Percentiles rank a stretch among this genome's conserved stretches.
These are phyloP conservation scores for Nakazawaea siamensis DNA, from an alignment of 805 yeast genomes.

Conservation along the genomic window DNA sequence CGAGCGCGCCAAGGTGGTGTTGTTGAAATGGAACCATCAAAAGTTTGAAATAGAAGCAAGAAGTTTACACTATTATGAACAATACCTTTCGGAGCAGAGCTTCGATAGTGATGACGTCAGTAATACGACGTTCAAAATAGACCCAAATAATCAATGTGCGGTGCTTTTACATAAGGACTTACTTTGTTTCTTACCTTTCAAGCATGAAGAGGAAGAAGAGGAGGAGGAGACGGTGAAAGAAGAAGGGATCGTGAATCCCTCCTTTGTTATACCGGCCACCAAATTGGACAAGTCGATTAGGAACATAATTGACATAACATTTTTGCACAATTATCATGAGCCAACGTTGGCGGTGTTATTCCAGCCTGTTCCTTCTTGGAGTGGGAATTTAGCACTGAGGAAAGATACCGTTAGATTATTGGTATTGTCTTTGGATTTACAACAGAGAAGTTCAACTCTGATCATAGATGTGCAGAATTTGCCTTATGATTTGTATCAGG, in stretches of 20 bases:
- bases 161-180: constrained; percentile 57
- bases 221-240: constrained; percentile 19
- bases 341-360: constrained; percentile 72
- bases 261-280: constrained; percentile 51
- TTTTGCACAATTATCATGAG: constrained; percentile 65
- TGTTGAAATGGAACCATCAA: constrained; percentile 60
- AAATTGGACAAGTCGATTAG: constrained; percentile 48
- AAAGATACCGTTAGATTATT: constrained; percentile 57
- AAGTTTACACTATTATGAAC: constrained; percentile 83
- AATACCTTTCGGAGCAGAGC: constrained; percentile 43
- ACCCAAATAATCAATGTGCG: constrained; percentile 51
- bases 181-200: constrained; percentile 66
- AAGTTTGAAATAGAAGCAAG: constrained; percentile 54
- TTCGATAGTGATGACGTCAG: constrained; percentile 28
- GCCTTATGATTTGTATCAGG: constrained; percentile 65
- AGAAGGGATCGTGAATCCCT: constrained; percentile 33
- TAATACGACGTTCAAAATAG: constrained; percentile 43
- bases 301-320: constrained; percentile 64
- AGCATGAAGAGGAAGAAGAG: constrained; percentile 30
- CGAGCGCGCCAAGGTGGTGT: constrained; percentile 67
- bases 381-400: constrained; percentile 54
- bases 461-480: constrained; percentile 57
- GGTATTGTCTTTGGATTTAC: constrained; percentile 62
- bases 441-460: constrained; percentile 49
- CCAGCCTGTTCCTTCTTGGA: constrained; percentile 62